Conservation (phyloP, 2,329 filamentous ascomycete species). For the Davidsoniella australis region DNA sequence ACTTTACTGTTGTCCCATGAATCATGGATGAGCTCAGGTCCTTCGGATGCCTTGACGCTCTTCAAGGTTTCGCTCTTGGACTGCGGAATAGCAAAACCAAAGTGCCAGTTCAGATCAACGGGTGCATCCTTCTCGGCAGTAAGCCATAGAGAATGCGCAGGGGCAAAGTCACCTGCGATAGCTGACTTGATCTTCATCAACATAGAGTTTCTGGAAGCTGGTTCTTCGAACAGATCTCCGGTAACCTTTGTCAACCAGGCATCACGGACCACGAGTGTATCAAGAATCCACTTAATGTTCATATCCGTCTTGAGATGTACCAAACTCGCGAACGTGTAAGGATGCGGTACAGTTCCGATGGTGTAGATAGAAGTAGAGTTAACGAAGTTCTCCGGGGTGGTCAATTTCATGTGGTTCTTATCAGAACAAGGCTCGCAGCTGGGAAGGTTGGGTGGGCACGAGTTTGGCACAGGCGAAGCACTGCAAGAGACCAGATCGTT, state of each 20-base stretch:
- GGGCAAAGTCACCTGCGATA: slow-evolving; percentile 49
- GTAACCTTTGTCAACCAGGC: slow-evolving; percentile 61
- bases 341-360: slow-evolving; percentile 78
- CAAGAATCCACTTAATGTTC: slow-evolving; percentile 47
- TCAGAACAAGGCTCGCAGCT: slow-evolving; percentile 60
- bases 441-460: slow-evolving; percentile 67
- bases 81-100: slow-evolving; percentile 67
- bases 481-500: slow-evolving; percentile 61
- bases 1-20: slow-evolving; percentile 1
- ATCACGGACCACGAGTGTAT: slow-evolving; percentile 50
- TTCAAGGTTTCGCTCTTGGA: slow-evolving; percentile 15
- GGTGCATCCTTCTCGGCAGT: slow-evolving; percentile 49
- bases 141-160: slow-evolving; percentile 57
- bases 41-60: slow-evolving; percentile 12
- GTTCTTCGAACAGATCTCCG: slow-evolving; percentile 40
- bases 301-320: slow-evolving; percentile 42
- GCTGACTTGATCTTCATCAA: slow-evolving; percentile 65
- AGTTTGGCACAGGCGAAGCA: slow-evolving; percentile 50
- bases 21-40: slow-evolving; percentile 30
- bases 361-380: slow-evolving; percentile 62
- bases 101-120: slow-evolving; percentile 69
- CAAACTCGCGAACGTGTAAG: slow-evolving; percentile 64
- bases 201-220: slow-evolving; percentile 37
- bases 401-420: slow-evolving; percentile 45
- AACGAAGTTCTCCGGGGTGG: slow-evolving; percentile 47